These are phyloP conservation scores for Mycena latifolia DNA, from an alignment of 768 basidiomycete genomes.

Conservation along the genomic window DNA sequence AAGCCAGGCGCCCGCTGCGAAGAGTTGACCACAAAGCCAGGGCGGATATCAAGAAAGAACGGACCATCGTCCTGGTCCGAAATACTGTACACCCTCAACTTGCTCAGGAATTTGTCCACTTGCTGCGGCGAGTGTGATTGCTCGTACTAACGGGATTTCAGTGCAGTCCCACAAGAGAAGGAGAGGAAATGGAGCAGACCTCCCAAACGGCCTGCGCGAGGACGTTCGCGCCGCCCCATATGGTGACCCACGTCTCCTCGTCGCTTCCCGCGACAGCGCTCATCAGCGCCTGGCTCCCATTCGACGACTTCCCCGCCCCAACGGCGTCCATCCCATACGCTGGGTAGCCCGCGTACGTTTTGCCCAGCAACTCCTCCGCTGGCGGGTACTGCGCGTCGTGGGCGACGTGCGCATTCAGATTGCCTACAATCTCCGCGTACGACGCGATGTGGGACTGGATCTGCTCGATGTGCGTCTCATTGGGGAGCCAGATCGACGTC, in stretches of 20 bases:
- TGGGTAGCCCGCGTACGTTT: conserved; percentile 20
- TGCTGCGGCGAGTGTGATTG: conserved; percentile 23
- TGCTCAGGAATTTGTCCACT: conserved; percentile 14
- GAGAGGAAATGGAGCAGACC: not conserved
- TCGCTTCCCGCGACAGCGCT: conserved; percentile 13
- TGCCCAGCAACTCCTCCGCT: conserved; percentile 15
- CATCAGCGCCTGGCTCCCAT: conserved; percentile 23
- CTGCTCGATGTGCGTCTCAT: conserved; percentile 22
- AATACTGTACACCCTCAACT: conserved; percentile 29
- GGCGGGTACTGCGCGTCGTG: conserved; percentile 21
- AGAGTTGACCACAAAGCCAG: not conserved
- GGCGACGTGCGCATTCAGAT: conserved; percentile 25
- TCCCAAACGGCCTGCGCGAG: conserved; percentile 25
- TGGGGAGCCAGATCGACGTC: conserved; percentile 29
- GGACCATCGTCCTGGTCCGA: conserved; percentile 30
- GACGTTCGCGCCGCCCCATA: conserved; percentile 33
- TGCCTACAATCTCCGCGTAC: conserved; percentile 25
- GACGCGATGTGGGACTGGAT: conserved; percentile 16
- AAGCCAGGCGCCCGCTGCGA: conserved; percentile 11
- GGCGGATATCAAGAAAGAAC: conserved; percentile 4
- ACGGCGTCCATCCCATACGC: conserved; percentile 32
- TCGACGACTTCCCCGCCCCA: conserved; percentile 13
- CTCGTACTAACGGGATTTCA: conserved; percentile 19
- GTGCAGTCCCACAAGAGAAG: not conserved
- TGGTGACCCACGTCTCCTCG: conserved; percentile 24